These are phyloP conservation scores for Apiospora hydei DNA, from an alignment of 2,329 filamentous ascomycete genomes.

Conservation along the genomic window DNA sequence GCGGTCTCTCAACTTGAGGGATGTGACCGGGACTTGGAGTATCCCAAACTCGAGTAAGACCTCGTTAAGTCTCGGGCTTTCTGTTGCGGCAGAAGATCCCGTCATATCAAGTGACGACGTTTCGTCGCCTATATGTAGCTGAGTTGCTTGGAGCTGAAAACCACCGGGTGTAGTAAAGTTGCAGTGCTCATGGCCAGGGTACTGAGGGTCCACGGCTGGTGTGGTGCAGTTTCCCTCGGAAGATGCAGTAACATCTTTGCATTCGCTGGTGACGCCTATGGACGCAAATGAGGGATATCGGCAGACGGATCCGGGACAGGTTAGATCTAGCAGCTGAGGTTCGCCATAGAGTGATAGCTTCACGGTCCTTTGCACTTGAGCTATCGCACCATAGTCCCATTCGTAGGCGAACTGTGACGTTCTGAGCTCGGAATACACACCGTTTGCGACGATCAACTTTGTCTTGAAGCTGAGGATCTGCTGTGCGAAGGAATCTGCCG, in stretches of 20 bases:
- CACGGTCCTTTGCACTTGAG: background rate
- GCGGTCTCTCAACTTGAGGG: background rate
- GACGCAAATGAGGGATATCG: background rate
- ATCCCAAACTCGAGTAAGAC: background rate
- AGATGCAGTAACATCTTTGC: background rate
- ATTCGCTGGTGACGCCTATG: background rate
- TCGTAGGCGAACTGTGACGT: background rate
- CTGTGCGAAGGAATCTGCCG: background rate
- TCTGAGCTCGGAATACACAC: background rate
- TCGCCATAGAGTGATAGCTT: background rate
- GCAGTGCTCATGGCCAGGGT: background rate
- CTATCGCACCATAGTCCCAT: background rate
- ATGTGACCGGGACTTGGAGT: no score
- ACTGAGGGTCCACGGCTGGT: no score
- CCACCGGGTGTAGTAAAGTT: background rate
- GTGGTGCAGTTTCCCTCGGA: background rate
- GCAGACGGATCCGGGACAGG: background rate
- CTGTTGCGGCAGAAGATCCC: no score
- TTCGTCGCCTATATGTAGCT: background rate
- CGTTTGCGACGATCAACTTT: background rate
- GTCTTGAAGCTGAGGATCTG: constrained; percentile 7
- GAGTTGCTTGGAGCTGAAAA: background rate
- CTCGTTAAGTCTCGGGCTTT: no score
- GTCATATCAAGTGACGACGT: no score
- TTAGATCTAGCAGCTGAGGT: background rate